Conservation (phyloP, 495 filamentous ascomycete species). For the Aspergillus bridgeri region DNA sequence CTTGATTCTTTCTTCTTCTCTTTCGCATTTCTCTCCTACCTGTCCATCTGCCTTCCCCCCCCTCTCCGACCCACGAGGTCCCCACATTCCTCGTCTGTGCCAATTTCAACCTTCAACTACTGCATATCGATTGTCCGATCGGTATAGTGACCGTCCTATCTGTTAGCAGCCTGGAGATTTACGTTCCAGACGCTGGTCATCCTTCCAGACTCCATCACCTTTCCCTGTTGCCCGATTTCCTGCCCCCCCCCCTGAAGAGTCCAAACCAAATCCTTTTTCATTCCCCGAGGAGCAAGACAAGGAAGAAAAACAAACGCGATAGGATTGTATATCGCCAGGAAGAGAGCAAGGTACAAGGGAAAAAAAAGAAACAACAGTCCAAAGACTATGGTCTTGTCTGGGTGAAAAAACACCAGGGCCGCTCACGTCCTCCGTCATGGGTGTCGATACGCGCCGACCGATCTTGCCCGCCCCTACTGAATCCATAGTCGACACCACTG, state of each 20-base stretch:
- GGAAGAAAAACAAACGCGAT: neutral
- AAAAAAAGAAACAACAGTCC: neutral
- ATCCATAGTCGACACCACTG: constrained; percentile 60
- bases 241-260: constrained; percentile 11
- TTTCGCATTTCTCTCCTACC: constrained; percentile 3
- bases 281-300: constrained; percentile 1
- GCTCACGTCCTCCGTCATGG: constrained; percentile 54
- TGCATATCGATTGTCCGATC: constrained; percentile 11
- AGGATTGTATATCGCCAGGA: neutral
- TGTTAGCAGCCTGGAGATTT: constrained; percentile 4
- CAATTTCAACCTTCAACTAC: constrained; percentile 3
- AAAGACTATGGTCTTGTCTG: constrained; percentile 37
- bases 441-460: constrained; percentile 64
- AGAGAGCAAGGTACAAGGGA: neutral
- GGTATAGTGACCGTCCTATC: constrained; percentile 9
- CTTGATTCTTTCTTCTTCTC: constrained; percentile 2
- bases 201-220: constrained; percentile 18
- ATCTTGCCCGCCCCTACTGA: constrained; percentile 77
- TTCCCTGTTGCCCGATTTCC: constrained; percentile 13
- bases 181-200: constrained; percentile 8
- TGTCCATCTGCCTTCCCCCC: neutral
- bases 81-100: constrained; percentile 7
- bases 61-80: constrained; percentile 1
- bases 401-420: constrained; percentile 22
- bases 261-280: neutral